Evolutionary conservation across 441 rosid genomes (phyloP).

Genomic region (Macaranga tanarius): DNA sequence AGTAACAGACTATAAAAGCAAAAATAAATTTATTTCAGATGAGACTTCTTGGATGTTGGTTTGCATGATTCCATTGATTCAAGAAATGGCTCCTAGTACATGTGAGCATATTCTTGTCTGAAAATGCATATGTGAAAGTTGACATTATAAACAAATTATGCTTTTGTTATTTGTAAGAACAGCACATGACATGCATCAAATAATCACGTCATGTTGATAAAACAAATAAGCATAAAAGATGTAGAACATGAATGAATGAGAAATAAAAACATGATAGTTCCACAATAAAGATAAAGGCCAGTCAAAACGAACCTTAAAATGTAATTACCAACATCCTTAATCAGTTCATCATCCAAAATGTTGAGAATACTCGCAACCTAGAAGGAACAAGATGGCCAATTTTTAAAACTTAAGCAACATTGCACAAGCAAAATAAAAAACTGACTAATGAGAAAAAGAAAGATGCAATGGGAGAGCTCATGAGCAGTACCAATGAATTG

Average conservation of each 20-base stretch:
- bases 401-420: conserved; percentile 5
- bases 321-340: conserved; percentile 69
- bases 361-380: conserved; percentile 83
- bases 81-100: not conserved
- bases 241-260: conserved; percentile 3
- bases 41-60: not conserved
- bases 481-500: not conserved
- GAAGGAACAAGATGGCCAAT: conserved; percentile 12
- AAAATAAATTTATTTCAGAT: not conserved
- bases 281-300: conserved; percentile 9
- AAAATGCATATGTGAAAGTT: not conserved
- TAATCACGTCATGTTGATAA: no score
- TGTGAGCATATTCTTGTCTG: not conserved
- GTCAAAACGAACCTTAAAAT: conserved; percentile 61
- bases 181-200: not conserved
- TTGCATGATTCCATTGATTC: not conserved
- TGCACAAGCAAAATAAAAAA: not conserved
- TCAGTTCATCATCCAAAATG: conserved; percentile 74
- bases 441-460: not conserved
- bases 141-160: not conserved
- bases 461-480: not conserved
- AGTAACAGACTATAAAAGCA: not conserved
- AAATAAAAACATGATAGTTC: not conserved
- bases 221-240: not conserved
- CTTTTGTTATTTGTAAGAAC: not conserved